Evolutionary conservation across 2,329 filamentous ascomycete species (phyloP).

Genomic region (Venturiaceae sp.): DNA sequence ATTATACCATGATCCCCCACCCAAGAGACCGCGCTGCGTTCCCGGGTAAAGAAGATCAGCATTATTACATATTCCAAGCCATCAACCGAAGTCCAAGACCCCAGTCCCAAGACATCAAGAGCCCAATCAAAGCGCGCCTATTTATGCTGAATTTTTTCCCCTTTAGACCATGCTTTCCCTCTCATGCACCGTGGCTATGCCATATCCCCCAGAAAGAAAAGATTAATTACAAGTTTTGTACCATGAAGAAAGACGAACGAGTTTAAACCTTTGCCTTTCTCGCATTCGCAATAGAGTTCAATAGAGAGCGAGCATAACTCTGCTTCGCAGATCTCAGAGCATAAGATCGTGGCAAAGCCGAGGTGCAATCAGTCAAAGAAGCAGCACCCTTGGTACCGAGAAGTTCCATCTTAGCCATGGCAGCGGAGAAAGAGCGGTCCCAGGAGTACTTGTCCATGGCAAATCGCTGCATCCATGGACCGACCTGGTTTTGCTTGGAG

Average conservation of each 20-base stretch:
- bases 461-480: slow-evolving; percentile 24
- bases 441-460: slow-evolving; percentile 23
- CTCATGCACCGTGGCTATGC: not conserved
- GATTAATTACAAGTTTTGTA: not conserved
- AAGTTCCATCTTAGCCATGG: slow-evolving; percentile 16
- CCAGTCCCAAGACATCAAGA: not conserved
- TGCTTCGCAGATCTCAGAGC: slow-evolving; percentile 14
- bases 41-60: not conserved
- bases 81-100: not conserved
- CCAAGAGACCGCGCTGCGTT: not conserved
- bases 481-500: slow-evolving; percentile 17
- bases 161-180: not conserved
- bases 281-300: not conserved
- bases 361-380: slow-evolving; percentile 15
- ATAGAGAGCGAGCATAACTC: not conserved
- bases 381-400: slow-evolving; percentile 13
- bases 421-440: slow-evolving; percentile 21
- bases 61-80: not conserved
- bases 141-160: not conserved
- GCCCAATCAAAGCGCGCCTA: not conserved
- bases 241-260: not conserved
- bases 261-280: not conserved
- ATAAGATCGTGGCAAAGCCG: slow-evolving; percentile 14
- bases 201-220: not conserved
- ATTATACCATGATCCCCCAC: not conserved